Conservation (phyloP, 345 rosid genomes). For the Euclidium syriacum region DNA sequence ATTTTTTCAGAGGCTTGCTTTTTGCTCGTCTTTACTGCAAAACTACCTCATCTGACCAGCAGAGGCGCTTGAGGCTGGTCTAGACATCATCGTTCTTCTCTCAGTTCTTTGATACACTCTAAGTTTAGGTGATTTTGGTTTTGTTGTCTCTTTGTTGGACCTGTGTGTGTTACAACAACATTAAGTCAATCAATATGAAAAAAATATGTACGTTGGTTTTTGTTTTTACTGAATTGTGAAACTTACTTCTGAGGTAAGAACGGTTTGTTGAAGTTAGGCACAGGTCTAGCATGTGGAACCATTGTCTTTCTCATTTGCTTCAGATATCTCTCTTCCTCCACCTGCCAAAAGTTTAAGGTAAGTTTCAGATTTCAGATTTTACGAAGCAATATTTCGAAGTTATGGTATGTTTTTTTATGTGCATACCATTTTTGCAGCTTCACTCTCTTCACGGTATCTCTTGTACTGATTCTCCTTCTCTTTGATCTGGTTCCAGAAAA, state of each 20-base stretch:
- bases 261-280: slow-evolving; percentile 78
- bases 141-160: slow-evolving; percentile 65
- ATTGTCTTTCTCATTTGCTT: slow-evolving; percentile 85
- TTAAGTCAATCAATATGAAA: neutral
- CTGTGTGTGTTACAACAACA: slow-evolving; percentile 37
- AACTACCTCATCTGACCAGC: slow-evolving; percentile 33
- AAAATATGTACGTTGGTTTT: neutral
- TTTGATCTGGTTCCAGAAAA: slow-evolving; percentile 55
- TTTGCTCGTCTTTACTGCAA: slow-evolving; percentile 10
- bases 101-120: slow-evolving; percentile 28
- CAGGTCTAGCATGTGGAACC: slow-evolving; percentile 91
- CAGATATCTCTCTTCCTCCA: slow-evolving; percentile 85
- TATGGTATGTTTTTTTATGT: neutral
- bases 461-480: slow-evolving; percentile 82
- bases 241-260: slow-evolving; percentile 56
- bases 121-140: slow-evolving; percentile 67
- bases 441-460: slow-evolving; percentile 93
- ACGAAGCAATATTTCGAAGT: neutral
- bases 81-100: slow-evolving; percentile 30
- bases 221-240: neutral
- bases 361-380: neutral
- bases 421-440: slow-evolving; percentile 74
- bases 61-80: slow-evolving; percentile 27
- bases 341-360: slow-evolving; percentile 34
- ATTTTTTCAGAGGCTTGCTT: slow-evolving; percentile 6